Evolutionary conservation across 139 green algal genomes (phyloP).

Genomic region (Astrephomene gubernaculifera): DNA sequence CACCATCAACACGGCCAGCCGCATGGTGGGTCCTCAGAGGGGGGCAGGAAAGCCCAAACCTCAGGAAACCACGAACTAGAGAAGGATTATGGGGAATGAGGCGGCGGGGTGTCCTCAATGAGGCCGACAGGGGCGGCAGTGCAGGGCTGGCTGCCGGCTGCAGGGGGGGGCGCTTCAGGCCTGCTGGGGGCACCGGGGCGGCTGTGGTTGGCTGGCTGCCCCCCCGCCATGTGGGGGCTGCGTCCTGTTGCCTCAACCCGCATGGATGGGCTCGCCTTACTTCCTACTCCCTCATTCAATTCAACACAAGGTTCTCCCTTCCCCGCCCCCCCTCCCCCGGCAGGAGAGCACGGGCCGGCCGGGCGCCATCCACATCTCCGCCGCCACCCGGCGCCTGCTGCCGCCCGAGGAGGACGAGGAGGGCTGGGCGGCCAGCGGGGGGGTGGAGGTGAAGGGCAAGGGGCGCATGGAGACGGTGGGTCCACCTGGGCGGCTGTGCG

Average conservation of each 20-base stretch:
- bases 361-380: constrained; percentile 49
- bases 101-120: background rate
- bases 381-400: constrained; percentile 8
- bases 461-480: constrained; percentile 55
- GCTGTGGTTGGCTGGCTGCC: background rate
- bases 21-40: constrained; percentile 62
- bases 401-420: constrained; percentile 12
- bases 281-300: background rate
- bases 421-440: constrained; percentile 25
- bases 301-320: no score
- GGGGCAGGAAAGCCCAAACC: background rate
- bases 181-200: background rate
- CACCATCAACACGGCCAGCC: constrained; percentile 67
- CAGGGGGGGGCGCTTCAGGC: background rate
- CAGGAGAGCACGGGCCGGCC: constrained; percentile 48
- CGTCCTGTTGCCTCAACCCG: background rate
- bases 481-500: background rate
- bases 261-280: background rate
- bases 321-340: background rate
- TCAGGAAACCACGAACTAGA: no score
- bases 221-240: background rate
- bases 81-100: background rate
- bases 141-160: background rate
- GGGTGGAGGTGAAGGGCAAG: constrained; percentile 63
- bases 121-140: background rate